Base-by-base conservation (phyloP, 257 asterid species). In the Lithospermum erythrorhizon region DNA sequence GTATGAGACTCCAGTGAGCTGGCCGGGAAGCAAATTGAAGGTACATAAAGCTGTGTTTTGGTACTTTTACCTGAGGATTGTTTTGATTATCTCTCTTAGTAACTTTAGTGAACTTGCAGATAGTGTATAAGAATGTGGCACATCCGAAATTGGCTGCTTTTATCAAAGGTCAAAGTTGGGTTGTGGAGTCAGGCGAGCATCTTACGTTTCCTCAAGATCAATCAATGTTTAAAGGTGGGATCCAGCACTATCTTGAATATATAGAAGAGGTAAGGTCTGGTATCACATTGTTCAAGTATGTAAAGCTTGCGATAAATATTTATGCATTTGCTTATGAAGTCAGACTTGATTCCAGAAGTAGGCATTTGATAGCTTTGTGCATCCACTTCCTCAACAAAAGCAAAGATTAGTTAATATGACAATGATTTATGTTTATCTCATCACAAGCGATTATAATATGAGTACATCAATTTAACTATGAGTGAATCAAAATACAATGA, bases 1-100 rank as follows among this genome's bases (percentile, higher is more conserved):
- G 18, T 86, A 91, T 62, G 81, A 58, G 66, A 75, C 71, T 73
- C 94, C 90, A 0, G 77, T 79, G 56, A 70, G 62, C 23, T 91
- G 98, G 98, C 96, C 98, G 9, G 90, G 78, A 35, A 91, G 98
- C 78, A 88, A 83, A 76, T 57, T 45, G 32, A 91, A 91, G 95
- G 98, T 88, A 70, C 64, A 58, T 25, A 45, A 29, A 17, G 22
- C 29, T 37, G 0, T 5, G 14, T n/a, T 29, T 30, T 21, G 61
- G 17, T 59, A 74, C 45, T 45, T 35, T 16, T 47, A 47, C 41
- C 54, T 55, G 45, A 59, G 30, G 17, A 61, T 70, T 41, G 41
- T 20, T 67, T 41, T 70, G 57, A 57, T 54, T 61, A 18, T 64
- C 20, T 59, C 57, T 64, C 21, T 53, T 75, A 61, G 61, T 75